Evolutionary conservation across 2,329 filamentous ascomycete species (phyloP), one percentile per base, ranked within the genome.

Genomic region (Pezicula radicicola): DNA sequence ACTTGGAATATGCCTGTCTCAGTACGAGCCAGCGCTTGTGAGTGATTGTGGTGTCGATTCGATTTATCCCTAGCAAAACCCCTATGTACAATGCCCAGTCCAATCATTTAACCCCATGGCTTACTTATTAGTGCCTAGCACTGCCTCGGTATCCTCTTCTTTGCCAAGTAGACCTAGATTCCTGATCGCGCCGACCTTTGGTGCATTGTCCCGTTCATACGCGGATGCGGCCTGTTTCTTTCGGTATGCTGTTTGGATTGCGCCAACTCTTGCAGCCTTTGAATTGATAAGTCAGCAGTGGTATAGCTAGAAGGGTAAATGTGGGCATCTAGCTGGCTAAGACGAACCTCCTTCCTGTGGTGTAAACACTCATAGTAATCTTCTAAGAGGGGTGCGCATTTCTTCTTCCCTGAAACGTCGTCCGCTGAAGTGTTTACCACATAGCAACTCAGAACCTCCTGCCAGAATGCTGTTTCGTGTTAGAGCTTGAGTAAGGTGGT

Each of bases 341-440:
- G 41, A 60, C 83, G 53, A 67, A 97, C 94, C 90, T 99, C 94
- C 78, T 99, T 99, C 80, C 88, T 91, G 80, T 99, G 94, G 72
- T 99, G 94, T 68, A 99, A 76, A 74, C 95, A 99, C 77, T 99
- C 94, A 71, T 97, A 96, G 78, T 99, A 99, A 71, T 99, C 94
- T 71, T 99, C 94, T 60, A 97, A 79, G 4, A 85, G 82, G 15
- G 89, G 87, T 16, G 80, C 76, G 71, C 95, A 99, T 75, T 96
- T 96, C 72, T 85, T 88, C 77, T 92, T 94, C 62, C 90, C 90
- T 15, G 84, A 83, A 61, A 84, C 79, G 67, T 92, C 88, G 51
- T 93, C 88, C 59, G 87, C 77, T 60, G 80, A 82, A 51, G 91
- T 91, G 77, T 97, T 97, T 69, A 96, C 86, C 55, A 97, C 91